Evolutionary conservation across 495 filamentous ascomycete species (phyloP).

Genomic region (Podospora sp.): DNA sequence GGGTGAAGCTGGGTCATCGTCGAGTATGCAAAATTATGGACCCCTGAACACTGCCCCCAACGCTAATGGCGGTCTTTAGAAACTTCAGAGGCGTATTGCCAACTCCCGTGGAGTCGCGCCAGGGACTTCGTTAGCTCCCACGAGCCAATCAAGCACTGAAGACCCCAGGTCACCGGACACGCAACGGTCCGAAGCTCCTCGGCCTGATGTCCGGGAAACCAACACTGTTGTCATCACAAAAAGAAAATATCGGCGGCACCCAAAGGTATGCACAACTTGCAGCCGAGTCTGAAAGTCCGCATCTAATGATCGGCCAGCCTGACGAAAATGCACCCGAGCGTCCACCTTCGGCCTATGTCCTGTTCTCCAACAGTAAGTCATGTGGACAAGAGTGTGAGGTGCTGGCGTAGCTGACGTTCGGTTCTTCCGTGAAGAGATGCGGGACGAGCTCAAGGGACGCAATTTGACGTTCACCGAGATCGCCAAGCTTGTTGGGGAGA

Average conservation of each 20-base stretch:
- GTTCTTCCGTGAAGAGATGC: conserved; percentile 56
- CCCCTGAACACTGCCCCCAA: not conserved
- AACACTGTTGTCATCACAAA: conserved; percentile 47
- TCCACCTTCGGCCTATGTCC: conserved; percentile 78
- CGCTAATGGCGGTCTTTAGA: conserved; percentile 37
- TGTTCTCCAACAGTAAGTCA: conserved; percentile 77
- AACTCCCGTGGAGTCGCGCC: conserved; percentile 61
- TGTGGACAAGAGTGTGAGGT: not conserved
- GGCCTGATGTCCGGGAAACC: conserved; percentile 39
- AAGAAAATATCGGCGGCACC: conserved; percentile 76
- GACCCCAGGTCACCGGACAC: conserved; percentile 37
- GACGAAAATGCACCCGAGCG: conserved; percentile 78
- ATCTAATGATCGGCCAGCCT: conserved; percentile 45
- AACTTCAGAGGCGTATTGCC: conserved; percentile 55
- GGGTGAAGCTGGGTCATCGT: conserved; percentile 77
- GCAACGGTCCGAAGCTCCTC: conserved; percentile 35
- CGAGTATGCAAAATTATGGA: conserved; percentile 55
- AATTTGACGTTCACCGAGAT: conserved; percentile 79
- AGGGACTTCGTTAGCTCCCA: conserved; percentile 46
- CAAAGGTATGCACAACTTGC: conserved; percentile 59
- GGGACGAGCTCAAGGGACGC: conserved; percentile 71
- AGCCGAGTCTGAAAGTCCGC: not conserved
- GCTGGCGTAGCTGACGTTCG: conserved; percentile 1
- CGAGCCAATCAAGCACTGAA: conserved; percentile 42
- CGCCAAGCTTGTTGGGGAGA: conserved; percentile 77